Evolutionary conservation across 768 basidiomycete species (phyloP).

Genomic region (Boletus pseudo-olivaceus): DNA sequence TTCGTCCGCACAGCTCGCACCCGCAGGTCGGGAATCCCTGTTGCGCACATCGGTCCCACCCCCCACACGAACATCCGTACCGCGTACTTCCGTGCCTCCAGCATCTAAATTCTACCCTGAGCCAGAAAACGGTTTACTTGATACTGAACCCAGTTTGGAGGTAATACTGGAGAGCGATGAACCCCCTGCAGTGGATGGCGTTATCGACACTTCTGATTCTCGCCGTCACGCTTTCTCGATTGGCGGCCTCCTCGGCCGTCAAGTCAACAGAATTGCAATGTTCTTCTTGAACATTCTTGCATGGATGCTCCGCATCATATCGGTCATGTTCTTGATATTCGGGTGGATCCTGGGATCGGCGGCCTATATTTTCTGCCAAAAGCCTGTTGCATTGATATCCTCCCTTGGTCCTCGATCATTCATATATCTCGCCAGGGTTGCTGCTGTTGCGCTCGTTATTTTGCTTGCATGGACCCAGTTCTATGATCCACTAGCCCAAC

Average conservation of each 20-base stretch:
- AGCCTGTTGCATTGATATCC: conserved; percentile 43
- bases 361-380: conserved; percentile 45
- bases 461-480: conserved; percentile 46
- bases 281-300: conserved; percentile 30
- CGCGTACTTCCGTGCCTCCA: conserved; percentile 42
- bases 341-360: conserved; percentile 49
- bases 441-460: conserved; percentile 40
- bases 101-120: conserved; percentile 21
- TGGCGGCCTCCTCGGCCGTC: conserved; percentile 43
- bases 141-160: conserved; percentile 51
- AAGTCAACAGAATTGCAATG: conserved; percentile 36
- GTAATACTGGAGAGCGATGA: conserved; percentile 69
- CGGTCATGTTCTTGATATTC: conserved; percentile 38
- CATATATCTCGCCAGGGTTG: conserved; percentile 37
- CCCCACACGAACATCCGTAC: conserved; percentile 33
- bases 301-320: conserved; percentile 27
- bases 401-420: conserved; percentile 33
- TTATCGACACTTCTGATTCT: conserved; percentile 21
- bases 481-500: conserved; percentile 32
- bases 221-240: conserved; percentile 36
- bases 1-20: conserved; percentile 28
- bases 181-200: conserved; percentile 30
- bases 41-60: conserved; percentile 38
- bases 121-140: conserved; percentile 26
- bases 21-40: conserved; percentile 35